Evolutionary conservation across 306 rosid genomes (phyloP), one percentile per base, ranked within the genome.

Genomic region (Quercus bicolor): DNA sequence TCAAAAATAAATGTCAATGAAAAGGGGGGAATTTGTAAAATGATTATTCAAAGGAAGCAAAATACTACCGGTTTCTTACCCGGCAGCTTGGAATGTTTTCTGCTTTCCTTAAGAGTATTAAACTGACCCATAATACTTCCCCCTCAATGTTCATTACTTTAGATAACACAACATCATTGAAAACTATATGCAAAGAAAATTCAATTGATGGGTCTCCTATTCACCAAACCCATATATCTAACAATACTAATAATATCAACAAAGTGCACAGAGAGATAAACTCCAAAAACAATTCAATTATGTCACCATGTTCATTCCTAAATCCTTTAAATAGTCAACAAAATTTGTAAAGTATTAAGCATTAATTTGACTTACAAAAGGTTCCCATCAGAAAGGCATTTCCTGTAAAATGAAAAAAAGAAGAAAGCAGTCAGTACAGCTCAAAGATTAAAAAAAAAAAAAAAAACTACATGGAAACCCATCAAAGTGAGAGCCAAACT

Each of bases 381-480:
- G 70, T 96, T 96, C 78, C 98, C 99, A 83, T 96, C 97, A 1
- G 75, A n/a, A 61, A 93, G 84, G 85, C 97, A 91, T 34, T 84
- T 91, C 88, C 98, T 96, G 98, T 80, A 86, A 84, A 65, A 78
- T 80, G 86, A 84, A 65, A 78, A 72, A 78, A 24, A 81, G 0
- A 62, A 43, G 75, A 29, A 77, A 13, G 5, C 79, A 34, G 81
- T 90, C 84, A 87, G 89, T 28, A 43, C n/a, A 64, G 34, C 16
- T 45, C 68, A 73, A 83, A 34, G 48, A 55, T 76, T 59, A 14
- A n/a, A 23, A 37, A 74, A 26, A 37, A 77, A 26, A n/a, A 23
- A 7, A 31, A 31, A 33, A 33, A 1, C 0, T 40, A 53, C 18
- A 24, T 13, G 15, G 55, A 31, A 52, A 68, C 24, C 60, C 23